Percentiles rank a stretch among this genome's conserved stretches.
phyloP scores from a whole-genome alignment of 345 rosid genomes.

The Punica granatum region DNA sequence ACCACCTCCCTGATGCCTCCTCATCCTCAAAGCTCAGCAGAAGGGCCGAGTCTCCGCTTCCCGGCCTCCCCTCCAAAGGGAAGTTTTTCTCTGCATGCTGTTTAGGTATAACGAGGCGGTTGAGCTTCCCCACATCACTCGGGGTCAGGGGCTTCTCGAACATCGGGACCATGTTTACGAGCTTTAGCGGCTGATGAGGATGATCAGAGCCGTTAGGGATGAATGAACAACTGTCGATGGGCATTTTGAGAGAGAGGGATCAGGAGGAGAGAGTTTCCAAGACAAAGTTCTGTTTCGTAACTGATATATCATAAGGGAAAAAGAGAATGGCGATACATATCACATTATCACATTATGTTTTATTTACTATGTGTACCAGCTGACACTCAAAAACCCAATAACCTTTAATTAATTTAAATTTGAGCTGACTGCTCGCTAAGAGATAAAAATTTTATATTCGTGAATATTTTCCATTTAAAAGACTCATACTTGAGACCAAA shows the following conservation, averaged over 20 bases:
- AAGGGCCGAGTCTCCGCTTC: constrained; percentile 17
- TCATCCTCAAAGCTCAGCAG: constrained; percentile 40
- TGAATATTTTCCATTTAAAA: too few species aligned
- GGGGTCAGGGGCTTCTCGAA: constrained; percentile 53
- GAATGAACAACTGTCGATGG: not conserved
- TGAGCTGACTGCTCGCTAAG: too few species aligned
- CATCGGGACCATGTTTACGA: constrained; percentile 8
- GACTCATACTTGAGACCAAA: too few species aligned
- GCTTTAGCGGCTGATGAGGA: constrained; percentile 6
- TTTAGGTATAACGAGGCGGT: constrained; percentile 51
- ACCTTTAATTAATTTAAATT: too few species aligned
- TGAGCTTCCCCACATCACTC: constrained; percentile 53
- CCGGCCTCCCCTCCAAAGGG: constrained; percentile 14
- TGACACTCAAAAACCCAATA: too few species aligned
- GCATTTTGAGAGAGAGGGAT: not conserved
- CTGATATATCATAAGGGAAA: too few species aligned
- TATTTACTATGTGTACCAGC: too few species aligned
- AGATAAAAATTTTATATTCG: too few species aligned
- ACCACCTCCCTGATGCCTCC: constrained; percentile 20
- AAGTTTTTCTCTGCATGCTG: constrained; percentile 55
- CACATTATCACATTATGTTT: too few species aligned
- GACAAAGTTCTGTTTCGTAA: too few species aligned
- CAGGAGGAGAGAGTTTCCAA: not conserved
- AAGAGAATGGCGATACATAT: too few species aligned
- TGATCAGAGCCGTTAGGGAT: not conserved